Evolutionary conservation across 441 rosid species (phyloP).

Genomic region (Kokia cookei): DNA sequence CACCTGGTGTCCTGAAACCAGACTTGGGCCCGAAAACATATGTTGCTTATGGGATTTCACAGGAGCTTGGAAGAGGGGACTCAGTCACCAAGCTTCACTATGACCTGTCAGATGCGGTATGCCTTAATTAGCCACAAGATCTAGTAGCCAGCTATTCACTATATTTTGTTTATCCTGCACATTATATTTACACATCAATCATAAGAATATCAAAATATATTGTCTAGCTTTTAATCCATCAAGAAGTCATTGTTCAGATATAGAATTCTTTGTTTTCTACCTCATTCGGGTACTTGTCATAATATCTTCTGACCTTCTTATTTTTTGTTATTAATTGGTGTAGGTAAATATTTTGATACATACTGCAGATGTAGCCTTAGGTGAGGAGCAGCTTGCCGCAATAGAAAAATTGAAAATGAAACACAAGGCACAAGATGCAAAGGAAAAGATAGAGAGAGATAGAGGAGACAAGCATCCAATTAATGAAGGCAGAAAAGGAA

Average conservation of each 20-base stretch:
- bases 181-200: not conserved
- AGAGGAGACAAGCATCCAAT: not conserved
- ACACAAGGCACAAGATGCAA: slow-evolving; percentile 61
- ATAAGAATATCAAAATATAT: not conserved
- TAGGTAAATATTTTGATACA: slow-evolving; percentile 92
- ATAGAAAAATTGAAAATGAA: slow-evolving; percentile 42
- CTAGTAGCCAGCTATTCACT: not conserved
- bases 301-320: not conserved
- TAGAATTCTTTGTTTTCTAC: not conserved
- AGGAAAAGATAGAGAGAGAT: slow-evolving; percentile 27
- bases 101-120: slow-evolving; percentile 93
- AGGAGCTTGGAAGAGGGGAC: slow-evolving; percentile 96
- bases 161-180: not conserved
- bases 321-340: not conserved
- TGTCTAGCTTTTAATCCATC: not conserved
- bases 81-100: slow-evolving; percentile 92
- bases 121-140: slow-evolving; percentile 2
- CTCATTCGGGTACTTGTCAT: not conserved
- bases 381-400: slow-evolving; percentile 42
- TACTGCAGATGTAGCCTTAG: slow-evolving; percentile 45
- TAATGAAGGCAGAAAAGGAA: slow-evolving; percentile 11
- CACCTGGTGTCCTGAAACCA: slow-evolving; percentile 56
- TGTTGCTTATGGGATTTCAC: slow-evolving; percentile 65
- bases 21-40: slow-evolving; percentile 97
- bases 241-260: not conserved